Base-by-base conservation (phyloP, 1,139 yeast species). In the Kodamaea plutei region DNA sequence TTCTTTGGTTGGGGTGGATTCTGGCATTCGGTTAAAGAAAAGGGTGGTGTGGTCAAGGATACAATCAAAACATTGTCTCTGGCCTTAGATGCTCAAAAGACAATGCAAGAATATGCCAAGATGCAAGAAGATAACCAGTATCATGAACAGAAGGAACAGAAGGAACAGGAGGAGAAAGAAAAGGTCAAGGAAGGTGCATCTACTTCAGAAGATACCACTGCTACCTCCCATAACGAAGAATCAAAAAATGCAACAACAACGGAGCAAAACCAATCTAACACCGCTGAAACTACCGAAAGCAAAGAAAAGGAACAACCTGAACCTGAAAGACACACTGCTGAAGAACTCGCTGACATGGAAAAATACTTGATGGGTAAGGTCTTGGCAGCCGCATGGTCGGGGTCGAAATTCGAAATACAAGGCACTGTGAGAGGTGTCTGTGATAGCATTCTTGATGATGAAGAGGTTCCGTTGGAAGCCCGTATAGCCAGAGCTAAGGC, bases 321-420 rank as follows among this genome's bases (percentile, higher is more conserved):
- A 4, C 73, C 73, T 1, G 63, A 59, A 26, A 65, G 64, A 43
- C 93, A 93, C 50, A 77, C 94, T 0, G 76, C 75, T 2, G 96
- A 87, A 51, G 88, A 84, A 38, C 62, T 84, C 36, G 89, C 87
- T 0, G 94, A 85, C 41, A 73, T 85, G 76, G 97, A 89, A 51
- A 81, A 88, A 46, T 71, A 81, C 35, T 63, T 89, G 27, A 76
- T 87, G 76, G 96, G 96, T 23, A 91, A 89, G 54, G 89, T 89
- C 3, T 65, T 89, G 30, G 89, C 93, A 4, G 96, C 96, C 0
- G 95, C 96, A 7, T 89, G 98, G 98, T 81, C 83, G 29, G 97
- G 96, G 1, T 84, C 96, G 14, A 79, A 79, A 47, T 81, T 79
- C 55, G 98, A 89, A 56, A 84, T 89, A 36, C 91, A 84, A 51